Percentiles rank a stretch among this genome's conserved stretches.
These are phyloP conservation scores for Stropharia rugosoannulata DNA, from an alignment of 768 basidiomycete genomes.

Conservation along the genomic window DNA sequence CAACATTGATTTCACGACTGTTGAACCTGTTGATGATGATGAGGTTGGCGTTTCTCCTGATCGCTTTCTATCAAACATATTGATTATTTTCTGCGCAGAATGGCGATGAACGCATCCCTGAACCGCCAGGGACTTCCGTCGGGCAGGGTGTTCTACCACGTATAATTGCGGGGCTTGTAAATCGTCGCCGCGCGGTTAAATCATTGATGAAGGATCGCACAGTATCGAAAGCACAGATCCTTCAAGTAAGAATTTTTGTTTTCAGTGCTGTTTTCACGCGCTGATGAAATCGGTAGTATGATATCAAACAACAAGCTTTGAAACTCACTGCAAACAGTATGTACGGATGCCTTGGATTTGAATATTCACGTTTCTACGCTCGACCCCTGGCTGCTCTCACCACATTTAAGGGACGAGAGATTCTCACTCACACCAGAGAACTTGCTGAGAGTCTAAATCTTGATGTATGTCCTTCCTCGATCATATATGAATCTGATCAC, in stretches of 20 bases:
- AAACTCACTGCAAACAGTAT: constrained; percentile 99
- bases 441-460: constrained; percentile 87
- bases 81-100: constrained; percentile 17
- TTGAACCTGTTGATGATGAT: constrained; percentile 69
- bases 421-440: constrained; percentile 89
- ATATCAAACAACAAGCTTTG: constrained; percentile 95
- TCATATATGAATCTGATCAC: neutral
- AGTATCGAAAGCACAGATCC: constrained; percentile 67
- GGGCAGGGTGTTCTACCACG: constrained; percentile 91
- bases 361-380: constrained; percentile 95
- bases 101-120: constrained; percentile 86
- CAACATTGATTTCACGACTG: constrained; percentile 98
- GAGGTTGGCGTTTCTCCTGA: constrained; percentile 33
- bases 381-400: constrained; percentile 96
- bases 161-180: constrained; percentile 95
- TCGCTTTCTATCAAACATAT: neutral
- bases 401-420: constrained; percentile 97
- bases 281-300: constrained; percentile 54
- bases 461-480: constrained; percentile 62
- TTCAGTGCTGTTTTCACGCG: neutral
- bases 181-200: constrained; percentile 87
- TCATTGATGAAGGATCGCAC: constrained; percentile 89
- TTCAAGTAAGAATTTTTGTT: constrained; percentile 60
- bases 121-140: constrained; percentile 72
- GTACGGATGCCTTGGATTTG: constrained; percentile 99